These are phyloP conservation scores for Hymenoscyphus fructigenus DNA, from an alignment of 2,329 filamentous ascomycete genomes.

Conservation along the genomic window DNA sequence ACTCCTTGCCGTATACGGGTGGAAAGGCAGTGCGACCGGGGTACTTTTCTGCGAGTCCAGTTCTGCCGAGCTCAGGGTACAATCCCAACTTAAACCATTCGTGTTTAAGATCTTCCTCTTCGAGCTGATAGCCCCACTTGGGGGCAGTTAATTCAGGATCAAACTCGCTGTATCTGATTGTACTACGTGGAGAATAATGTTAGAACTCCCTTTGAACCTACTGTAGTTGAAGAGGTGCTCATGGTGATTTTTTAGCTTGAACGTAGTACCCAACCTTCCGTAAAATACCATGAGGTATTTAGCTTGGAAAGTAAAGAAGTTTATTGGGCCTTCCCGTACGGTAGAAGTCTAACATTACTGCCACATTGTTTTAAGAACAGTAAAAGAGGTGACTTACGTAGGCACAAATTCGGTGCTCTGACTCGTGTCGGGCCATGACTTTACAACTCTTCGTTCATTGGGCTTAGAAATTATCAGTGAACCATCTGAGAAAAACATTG, in stretches of 20 bases:
- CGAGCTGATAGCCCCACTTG: slow-evolving; percentile 5
- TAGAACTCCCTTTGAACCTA: no score
- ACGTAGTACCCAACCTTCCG: no score
- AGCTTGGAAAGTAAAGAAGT: no score
- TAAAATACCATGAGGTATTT: no score
- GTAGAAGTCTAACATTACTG: no score
- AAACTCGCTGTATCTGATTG: not conserved
- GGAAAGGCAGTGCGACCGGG: not conserved
- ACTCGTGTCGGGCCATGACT: not conserved
- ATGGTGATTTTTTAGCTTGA: no score
- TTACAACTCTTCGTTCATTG: not conserved
- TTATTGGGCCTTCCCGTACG: no score
- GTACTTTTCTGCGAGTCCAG: slow-evolving; percentile 3
- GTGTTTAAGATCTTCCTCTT: not conserved
- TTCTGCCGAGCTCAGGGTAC: not conserved
- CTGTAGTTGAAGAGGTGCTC: no score
- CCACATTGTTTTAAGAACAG: no score
- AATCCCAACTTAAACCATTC: slow-evolving; percentile 14
- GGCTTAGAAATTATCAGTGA: no score
- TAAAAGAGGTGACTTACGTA: not conserved
- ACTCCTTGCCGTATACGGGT: not conserved
- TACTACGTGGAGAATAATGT: no score
- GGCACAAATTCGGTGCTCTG: not conserved
- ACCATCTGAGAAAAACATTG: no score
- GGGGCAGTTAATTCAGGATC: not conserved